Base-by-base conservation (phyloP, 179 eudicot species). In the Pouteria campechiana region DNA sequence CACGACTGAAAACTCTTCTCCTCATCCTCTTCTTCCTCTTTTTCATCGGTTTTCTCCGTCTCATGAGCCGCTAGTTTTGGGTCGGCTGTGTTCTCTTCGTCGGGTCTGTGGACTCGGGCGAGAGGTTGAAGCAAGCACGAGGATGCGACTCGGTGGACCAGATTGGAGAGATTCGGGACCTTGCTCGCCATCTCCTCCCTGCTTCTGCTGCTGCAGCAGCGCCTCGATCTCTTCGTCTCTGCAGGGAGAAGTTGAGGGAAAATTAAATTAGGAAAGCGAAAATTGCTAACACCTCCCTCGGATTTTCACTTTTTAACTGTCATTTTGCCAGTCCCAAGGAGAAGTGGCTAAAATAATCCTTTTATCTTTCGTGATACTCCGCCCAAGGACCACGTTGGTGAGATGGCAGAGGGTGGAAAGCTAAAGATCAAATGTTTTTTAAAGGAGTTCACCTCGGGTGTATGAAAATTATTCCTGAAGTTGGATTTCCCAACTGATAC, bases 141-240 rank as follows among this genome's bases (percentile, higher is more conserved):
- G 1, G 94, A 79, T 17, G 99, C 77, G 44, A 82, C 99, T 3
- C 96, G 72, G 52, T 92, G 96, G 75, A 92, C 74, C 67, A 92
- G 96, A 83, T 87, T 94, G 45, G 99, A 73, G 60, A 92, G 79
- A 41, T 79, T 77, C 4, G 88, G 63, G 35, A 75, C 81, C 42
- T 72, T 81, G 54, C 8, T 59, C 2, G 78, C 63, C 69, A 60
- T 64, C 36, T 25, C 60, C 40, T 38, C 47, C 27, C 17, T 13
- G 3, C 25, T 41, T 25, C 25, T n/a, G 40, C 17, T 24, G 19
- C 52, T 36, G 35, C 7, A 6, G 6, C 25, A 6, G 22, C 20
- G 18, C 23, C 43, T 25, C n/a, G 37, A 7, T 36, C 17, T 36
- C 16, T 36, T n/a, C n/a, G n/a, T n/a, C n/a, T n/a, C n/a, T n/a